Evolutionary conservation across 768 basidiomycete species (phyloP).

Genomic region (Auricularia cornea): DNA sequence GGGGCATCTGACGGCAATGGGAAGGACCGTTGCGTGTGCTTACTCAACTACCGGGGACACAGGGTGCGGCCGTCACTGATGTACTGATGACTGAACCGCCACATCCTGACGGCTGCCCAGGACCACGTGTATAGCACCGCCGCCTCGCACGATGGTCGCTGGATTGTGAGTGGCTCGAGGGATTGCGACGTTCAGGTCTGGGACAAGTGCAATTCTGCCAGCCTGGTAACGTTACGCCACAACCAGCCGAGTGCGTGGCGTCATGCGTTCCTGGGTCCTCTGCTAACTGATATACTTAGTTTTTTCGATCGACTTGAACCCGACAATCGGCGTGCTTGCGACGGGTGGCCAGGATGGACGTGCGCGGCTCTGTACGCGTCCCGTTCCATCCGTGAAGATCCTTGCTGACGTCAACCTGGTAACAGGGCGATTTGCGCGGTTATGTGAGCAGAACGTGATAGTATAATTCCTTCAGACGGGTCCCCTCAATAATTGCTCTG

Average conservation of each 20-base stretch:
- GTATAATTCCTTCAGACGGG: too few species aligned
- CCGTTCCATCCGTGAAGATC: too few species aligned
- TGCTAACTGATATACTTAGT: conserved; percentile 17
- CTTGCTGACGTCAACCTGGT: too few species aligned
- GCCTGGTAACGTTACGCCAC: conserved; percentile 86
- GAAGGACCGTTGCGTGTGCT: conserved; percentile 48
- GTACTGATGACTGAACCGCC: neutral
- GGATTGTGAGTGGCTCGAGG: conserved; percentile 94
- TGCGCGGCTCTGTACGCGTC: conserved; percentile 32
- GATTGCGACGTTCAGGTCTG: conserved; percentile 95
- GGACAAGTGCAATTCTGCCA: conserved; percentile 67
- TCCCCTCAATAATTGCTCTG: too few species aligned
- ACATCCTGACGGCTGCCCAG: conserved; percentile 21
- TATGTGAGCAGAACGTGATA: too few species aligned
- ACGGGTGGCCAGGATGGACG: conserved; percentile 38
- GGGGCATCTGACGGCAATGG: conserved; percentile 17
- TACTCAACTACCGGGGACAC: conserved; percentile 84
- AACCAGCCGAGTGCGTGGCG: conserved; percentile 33
- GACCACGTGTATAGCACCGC: conserved; percentile 69
- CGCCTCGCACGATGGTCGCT: conserved; percentile 85
- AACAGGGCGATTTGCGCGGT: too few species aligned
- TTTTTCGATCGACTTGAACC: conserved; percentile 37
- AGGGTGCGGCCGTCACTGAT: conserved; percentile 41
- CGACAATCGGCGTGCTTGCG: conserved; percentile 31
- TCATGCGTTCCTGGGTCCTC: neutral